phyloP scores from a whole-genome alignment of 108 stramenopile species.

The Cyclotella kingstonii region DNA sequence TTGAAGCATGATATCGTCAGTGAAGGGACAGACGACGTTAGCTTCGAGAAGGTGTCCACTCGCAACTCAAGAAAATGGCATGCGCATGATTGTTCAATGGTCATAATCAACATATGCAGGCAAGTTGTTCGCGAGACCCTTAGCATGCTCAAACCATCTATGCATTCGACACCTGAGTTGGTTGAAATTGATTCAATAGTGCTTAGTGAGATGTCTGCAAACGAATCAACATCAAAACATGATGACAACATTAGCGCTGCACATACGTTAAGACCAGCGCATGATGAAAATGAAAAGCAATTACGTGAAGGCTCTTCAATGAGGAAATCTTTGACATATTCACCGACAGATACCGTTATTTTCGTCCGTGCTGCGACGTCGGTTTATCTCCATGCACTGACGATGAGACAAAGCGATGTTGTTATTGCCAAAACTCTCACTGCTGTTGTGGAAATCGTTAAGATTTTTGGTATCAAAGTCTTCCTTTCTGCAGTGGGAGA shows the following conservation, averaged over 20 bases:
- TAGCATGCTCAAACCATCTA: constrained; percentile 50
- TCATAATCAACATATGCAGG: constrained; percentile 70
- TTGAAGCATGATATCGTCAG: constrained; percentile 1
- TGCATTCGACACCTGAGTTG: constrained; percentile 2
- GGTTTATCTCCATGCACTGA: constrained; percentile 77
- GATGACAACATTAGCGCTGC: constrained; percentile 15
- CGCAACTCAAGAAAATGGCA: constrained; percentile 76
- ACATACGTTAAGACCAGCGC: neutral
- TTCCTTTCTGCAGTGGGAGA: constrained; percentile 84
- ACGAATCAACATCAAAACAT: constrained; percentile 11
- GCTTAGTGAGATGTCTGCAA: too few relatives aligned
- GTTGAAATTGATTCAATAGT: constrained; percentile 13
- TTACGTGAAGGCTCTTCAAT: constrained; percentile 1
- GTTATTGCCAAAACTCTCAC: constrained; percentile 61
- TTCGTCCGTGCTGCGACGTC: constrained; percentile 83
- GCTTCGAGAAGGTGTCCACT: constrained; percentile 31
- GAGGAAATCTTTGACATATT: constrained; percentile 41
- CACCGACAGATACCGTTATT: constrained; percentile 62
- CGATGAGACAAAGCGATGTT: constrained; percentile 74
- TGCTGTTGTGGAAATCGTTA: constrained; percentile 76
- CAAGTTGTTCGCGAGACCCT: constrained; percentile 75
- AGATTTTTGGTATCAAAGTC: constrained; percentile 84
- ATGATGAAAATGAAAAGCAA: constrained; percentile 22
- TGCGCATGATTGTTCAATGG: constrained; percentile 74
- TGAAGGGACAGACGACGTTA: constrained; percentile 7